Evolutionary conservation across 176 grass and related monocot species (phyloP).

Genomic region (Oropetium thomaeum): DNA sequence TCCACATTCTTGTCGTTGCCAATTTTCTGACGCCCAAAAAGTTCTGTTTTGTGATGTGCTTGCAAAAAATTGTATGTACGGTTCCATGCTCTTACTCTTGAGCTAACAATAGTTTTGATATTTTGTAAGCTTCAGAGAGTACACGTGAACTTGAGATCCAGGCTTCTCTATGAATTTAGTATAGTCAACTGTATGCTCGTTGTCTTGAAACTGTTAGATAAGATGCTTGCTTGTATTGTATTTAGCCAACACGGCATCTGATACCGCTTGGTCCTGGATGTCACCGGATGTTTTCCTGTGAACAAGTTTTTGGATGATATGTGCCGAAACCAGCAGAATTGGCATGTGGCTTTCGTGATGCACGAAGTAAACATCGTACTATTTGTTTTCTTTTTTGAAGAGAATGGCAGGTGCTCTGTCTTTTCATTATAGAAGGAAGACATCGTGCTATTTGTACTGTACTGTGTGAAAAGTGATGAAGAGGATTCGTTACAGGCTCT

Average conservation of each 20-base stretch:
- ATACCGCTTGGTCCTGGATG: slow-evolving; percentile 24
- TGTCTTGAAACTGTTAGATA: slow-evolving; percentile 2
- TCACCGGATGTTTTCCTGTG: neutral
- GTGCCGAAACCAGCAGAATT: neutral
- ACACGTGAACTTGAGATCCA: neutral
- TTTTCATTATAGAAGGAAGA: no score
- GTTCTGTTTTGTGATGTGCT: neutral
- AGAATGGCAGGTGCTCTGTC: no score
- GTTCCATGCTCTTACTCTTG: neutral
- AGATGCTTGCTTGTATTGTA: neutral
- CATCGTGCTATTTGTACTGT: neutral
- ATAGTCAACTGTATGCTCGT: neutral
- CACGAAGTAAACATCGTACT: neutral
- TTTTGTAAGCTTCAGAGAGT: neutral
- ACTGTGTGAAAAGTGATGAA: neutral
- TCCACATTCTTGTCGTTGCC: neutral
- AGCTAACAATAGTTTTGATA: slow-evolving; percentile 18
- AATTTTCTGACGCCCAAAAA: slow-evolving; percentile 21
- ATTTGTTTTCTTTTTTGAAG: no score
- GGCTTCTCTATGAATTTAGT: neutral
- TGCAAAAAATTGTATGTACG: neutral
- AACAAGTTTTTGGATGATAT: slow-evolving; percentile 1
- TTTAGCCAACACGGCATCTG: slow-evolving; percentile 3
- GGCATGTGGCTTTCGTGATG: neutral
- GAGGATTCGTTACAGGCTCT: neutral